These are phyloP conservation scores for Hygrophoropsis aurantiaca DNA, from an alignment of 768 basidiomycete species.

Conservation along the genomic window DNA sequence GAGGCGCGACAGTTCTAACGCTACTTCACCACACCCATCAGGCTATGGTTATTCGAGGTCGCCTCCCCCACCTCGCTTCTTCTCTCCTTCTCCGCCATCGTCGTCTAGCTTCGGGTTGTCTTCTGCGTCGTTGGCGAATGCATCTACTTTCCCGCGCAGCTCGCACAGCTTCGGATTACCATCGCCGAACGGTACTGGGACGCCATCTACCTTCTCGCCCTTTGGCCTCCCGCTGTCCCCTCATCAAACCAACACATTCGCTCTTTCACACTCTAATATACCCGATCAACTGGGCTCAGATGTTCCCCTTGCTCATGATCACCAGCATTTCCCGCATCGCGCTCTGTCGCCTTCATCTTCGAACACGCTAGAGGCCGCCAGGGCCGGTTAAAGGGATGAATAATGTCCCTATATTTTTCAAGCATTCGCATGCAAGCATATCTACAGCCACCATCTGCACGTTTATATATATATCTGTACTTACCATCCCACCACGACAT, in stretches of 20 bases:
- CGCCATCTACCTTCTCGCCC: constrained; percentile 23
- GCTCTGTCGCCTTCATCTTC: constrained; percentile 35
- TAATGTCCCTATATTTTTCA: constrained; percentile 39
- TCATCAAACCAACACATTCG: constrained; percentile 24
- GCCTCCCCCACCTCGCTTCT: constrained; percentile 32
- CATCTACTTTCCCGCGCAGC: constrained; percentile 25
- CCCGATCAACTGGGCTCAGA: constrained; percentile 35
- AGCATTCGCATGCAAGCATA: constrained; percentile 36
- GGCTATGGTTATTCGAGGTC: constrained; percentile 31
- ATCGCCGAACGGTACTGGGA: constrained; percentile 22
- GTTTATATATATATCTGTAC: constrained; percentile 41
- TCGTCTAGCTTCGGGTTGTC: constrained; percentile 27
- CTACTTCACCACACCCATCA: constrained; percentile 24
- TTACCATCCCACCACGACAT: constrained; percentile 34
- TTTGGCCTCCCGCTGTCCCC: constrained; percentile 31
- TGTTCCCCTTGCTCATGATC: constrained; percentile 29
- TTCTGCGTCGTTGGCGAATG: constrained; percentile 23
- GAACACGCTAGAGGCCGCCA: constrained; percentile 38
- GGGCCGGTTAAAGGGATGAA: constrained; percentile 38
- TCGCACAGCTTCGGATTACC: constrained; percentile 31
- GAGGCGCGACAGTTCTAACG: constrained; percentile 23
- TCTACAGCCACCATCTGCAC: constrained; percentile 39
- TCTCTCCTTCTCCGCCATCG: constrained; percentile 28
- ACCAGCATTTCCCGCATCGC: constrained; percentile 39
- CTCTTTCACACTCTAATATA: constrained; percentile 34